Evolutionary conservation across 129 eudicot species (phyloP).

Genomic region (Lonicera japonica): DNA sequence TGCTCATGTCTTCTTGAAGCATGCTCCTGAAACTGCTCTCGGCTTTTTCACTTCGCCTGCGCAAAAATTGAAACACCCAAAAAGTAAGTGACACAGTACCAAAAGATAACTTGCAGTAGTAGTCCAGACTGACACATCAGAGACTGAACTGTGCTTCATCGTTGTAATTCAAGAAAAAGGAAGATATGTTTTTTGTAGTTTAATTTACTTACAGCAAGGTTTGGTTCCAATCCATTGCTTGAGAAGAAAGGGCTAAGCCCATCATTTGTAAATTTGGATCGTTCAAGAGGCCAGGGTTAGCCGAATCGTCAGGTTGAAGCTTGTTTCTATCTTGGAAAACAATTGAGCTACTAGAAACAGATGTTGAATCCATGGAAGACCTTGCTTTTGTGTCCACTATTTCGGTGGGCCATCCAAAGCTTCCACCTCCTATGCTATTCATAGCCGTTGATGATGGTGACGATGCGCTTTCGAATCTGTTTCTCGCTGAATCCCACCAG

Average conservation of each 20-base stretch:
- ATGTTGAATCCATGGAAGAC: conserved; percentile 35
- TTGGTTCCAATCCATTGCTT: conserved; percentile 77
- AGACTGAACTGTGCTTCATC: no score
- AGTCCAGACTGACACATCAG: neutral
- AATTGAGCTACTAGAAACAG: conserved; percentile 27
- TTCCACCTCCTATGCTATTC: neutral
- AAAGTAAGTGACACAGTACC: neutral
- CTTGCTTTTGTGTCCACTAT: conserved; percentile 18
- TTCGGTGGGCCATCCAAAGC: conserved; percentile 31
- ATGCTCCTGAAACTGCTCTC: conserved; percentile 49
- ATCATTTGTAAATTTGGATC: conserved; percentile 52
- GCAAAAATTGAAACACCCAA: neutral
- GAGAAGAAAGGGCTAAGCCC: conserved; percentile 77
- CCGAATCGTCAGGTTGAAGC: neutral
- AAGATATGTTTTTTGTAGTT: conserved; percentile 20
- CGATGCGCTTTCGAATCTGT: conserved; percentile 20
- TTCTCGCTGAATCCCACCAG: conserved; percentile 80
- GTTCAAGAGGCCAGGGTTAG: conserved; percentile 4
- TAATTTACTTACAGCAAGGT: conserved; percentile 59
- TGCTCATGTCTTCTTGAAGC: conserved; percentile 60
- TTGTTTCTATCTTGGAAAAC: conserved; percentile 29
- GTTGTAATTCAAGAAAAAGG: neutral
- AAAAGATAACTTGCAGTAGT: neutral
- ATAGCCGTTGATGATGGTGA: conserved; percentile 17
- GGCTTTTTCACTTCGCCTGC: conserved; percentile 53